phyloP scores from a whole-genome alignment of 225 moss, liverwort and hornwort genomes.

The Asterella californica region DNA sequence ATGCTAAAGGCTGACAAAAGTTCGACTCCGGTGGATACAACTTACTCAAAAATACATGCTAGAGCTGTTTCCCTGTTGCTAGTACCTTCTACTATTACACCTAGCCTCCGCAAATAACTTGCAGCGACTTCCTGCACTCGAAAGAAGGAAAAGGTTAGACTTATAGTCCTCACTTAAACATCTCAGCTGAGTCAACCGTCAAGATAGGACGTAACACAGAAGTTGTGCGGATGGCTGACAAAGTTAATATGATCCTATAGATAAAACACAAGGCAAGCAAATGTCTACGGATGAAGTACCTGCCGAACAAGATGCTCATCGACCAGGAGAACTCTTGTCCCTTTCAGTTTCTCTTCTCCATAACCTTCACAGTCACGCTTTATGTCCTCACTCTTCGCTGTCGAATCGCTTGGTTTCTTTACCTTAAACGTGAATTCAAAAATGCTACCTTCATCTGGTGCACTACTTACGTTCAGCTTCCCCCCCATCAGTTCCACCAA shows the following conservation, averaged over 20 bases:
- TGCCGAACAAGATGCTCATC: constrained; percentile 69
- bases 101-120: constrained; percentile 76
- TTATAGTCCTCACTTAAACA: neutral
- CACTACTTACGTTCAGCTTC: constrained; percentile 64
- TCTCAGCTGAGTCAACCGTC: neutral
- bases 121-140: constrained; percentile 68
- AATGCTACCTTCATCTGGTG: constrained; percentile 68
- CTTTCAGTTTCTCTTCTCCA: constrained; percentile 57
- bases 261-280: neutral
- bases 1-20: no score
- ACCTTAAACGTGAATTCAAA: constrained; percentile 73
- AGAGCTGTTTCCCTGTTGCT: constrained; percentile 51
- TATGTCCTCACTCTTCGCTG: constrained; percentile 29
- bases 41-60: constrained; percentile 52
- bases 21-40: neutral
- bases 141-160: neutral
- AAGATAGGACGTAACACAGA: neutral
- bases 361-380: constrained; percentile 38
- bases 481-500: constrained; percentile 86
- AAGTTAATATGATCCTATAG: neutral
- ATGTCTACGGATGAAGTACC: constrained; percentile 29
- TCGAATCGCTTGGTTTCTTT: constrained; percentile 26
- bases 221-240: neutral
- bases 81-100: constrained; percentile 54
- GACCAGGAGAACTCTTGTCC: constrained; percentile 53